Base-by-base conservation (phyloP, 2,329 filamentous ascomycete genomes). In the Aschersonia sp. region DNA sequence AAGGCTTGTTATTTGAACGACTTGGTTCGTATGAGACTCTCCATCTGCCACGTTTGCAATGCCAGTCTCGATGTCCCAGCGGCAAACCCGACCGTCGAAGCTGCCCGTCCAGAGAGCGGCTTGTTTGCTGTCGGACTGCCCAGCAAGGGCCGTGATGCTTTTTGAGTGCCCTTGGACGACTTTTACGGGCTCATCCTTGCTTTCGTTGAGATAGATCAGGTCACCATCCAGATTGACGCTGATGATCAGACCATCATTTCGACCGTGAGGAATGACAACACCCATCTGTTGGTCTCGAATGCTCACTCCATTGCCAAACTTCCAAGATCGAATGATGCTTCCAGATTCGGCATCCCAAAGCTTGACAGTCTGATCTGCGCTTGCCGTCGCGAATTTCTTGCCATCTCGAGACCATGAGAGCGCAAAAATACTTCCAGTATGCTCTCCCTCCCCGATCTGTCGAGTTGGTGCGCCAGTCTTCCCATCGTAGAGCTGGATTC, bases 401-500 rank as follows among this genome's bases (percentile, higher is more conserved):
- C 88, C 89, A 62, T 97, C 89, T 51, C 80, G 79, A 1, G 86
- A 78, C 92, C 92, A 98, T 20, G 86, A 88, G 4, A 97, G 81
- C 29, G 84, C 83, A 60, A 96, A 94, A 50, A 98, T 92, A 61
- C 88, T 94, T 45, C 92, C 92, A 5, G 82, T 91, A 63, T 98
- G 92, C 54, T 81, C 82, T n/a, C 80, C 82, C 54, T 91, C 83
- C 7, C 84, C 85, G 56, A 98, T 83, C 55, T 86, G 75, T 50
- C 71, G 77, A 43, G 80, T 85, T 1, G 84, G 75, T 61, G 95
- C 89, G 31, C 92, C 92, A 12, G 89, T 95, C 74, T 94, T 95
- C 52, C 91, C 92, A 62, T 98, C 89, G 62, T 96, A 98, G 7
- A 98, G 71, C 73, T 92, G 94, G 54, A 98, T 95, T 60, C 79